These are phyloP conservation scores for Liquidambar formosana DNA, from an alignment of 164 flowering plant species.

Conservation along the genomic window DNA sequence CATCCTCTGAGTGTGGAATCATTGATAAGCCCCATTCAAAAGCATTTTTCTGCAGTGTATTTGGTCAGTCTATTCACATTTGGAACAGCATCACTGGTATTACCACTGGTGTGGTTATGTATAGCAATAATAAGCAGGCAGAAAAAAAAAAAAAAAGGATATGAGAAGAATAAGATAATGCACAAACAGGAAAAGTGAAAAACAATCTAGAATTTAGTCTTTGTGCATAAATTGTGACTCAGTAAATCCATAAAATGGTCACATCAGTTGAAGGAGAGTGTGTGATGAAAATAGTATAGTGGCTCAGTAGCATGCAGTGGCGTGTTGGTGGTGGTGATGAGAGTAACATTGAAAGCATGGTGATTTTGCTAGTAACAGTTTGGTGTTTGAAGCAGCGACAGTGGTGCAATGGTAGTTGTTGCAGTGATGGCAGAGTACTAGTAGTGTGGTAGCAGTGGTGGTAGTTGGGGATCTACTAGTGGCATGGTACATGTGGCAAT, in stretches of 20 bases:
- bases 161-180: not conserved
- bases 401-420: no score
- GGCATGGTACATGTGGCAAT: no score
- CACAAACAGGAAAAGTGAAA: not conserved
- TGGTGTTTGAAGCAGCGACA: no score
- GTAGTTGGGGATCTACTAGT: no score
- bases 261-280: not conserved
- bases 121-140: not conserved
- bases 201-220: not conserved
- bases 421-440: no score
- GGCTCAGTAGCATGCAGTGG: no score
- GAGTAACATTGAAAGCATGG: no score
- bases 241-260: not conserved
- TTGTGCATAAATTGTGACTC: not conserved
- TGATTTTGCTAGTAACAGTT: no score
- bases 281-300: no score
- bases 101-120: not conserved
- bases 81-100: not conserved
- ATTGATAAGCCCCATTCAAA: slow-evolving; percentile 86
- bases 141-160: not conserved
- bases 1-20: slow-evolving; percentile 98
- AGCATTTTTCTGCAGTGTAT: slow-evolving; percentile 83
- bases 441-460: no score
- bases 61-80: not conserved
- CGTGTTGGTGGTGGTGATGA: no score